Evolutionary conservation across 169 alveolate genomes (phyloP).

Genomic region (Toxoplasma gondii): DNA sequence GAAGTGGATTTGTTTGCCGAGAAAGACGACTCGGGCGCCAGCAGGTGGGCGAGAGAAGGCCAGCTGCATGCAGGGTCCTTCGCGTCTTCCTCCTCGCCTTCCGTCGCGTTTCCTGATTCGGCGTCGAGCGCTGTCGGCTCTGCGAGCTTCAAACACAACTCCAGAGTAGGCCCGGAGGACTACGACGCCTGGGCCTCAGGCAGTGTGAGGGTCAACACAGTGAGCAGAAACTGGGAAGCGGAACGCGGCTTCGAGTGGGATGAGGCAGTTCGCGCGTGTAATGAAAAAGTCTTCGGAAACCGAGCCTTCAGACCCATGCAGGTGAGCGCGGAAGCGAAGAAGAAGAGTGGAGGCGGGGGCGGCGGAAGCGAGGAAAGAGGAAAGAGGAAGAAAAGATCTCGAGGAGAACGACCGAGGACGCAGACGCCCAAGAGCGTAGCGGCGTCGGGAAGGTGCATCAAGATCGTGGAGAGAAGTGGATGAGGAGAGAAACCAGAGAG

Average conservation of each 20-base stretch:
- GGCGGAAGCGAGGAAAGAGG: background rate
- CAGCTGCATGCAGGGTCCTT: background rate
- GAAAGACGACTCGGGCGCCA: background rate
- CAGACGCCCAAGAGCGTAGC: too few species aligned
- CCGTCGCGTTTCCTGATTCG: background rate
- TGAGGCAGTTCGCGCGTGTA: background rate
- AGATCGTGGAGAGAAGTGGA: too few species aligned
- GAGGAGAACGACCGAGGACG: too few species aligned
- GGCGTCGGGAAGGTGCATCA: too few species aligned
- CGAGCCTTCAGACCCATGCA: slow-evolving; percentile 59
- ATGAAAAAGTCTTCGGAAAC: slow-evolving; percentile 49
- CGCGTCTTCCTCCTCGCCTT: background rate
- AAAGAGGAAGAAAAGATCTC: too few species aligned
- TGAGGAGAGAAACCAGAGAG: too few species aligned
- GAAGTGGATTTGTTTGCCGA: background rate
- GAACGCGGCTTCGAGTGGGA: slow-evolving; percentile 24
- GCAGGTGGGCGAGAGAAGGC: too few species aligned
- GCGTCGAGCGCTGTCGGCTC: background rate
- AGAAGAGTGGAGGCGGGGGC: background rate
- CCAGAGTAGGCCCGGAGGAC: slow-evolving; percentile 32
- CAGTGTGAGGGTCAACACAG: background rate
- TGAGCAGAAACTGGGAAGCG: slow-evolving; percentile 12
- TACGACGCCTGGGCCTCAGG: slow-evolving; percentile 51
- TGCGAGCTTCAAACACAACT: background rate
- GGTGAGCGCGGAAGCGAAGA: background rate